Base-by-base conservation (phyloP, 441 rosid species). In the Populus tomentosa region DNA sequence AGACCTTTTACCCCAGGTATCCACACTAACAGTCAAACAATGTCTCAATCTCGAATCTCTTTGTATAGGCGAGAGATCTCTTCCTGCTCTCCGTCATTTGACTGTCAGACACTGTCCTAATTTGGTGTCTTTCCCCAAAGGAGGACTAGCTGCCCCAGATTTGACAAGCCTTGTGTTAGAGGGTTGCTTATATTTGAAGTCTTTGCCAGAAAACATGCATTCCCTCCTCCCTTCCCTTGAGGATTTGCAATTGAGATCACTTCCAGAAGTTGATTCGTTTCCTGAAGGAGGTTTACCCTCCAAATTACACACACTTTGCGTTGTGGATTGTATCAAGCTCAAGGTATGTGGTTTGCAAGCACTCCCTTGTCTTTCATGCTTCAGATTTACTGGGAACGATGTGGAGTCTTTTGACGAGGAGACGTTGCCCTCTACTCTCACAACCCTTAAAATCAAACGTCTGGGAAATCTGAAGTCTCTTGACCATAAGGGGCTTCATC, bases 271-370 rank as follows among this genome's bases (percentile, higher is more conserved):
- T 7, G 33, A 73, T 28, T 38, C 76, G 1, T 75, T 82, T 53
- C 83, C 80, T 2, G 67, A 20, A 70, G 78, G 70, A 7, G 86
- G 85, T 18, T 82, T 82, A 16, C 76, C 82, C n/a, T 65, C 79
- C 32, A 75, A 71, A n/a, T 62, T 84, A 0, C 28, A 67, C 9
- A 66, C 46, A 28, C 70, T 82, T 28, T 33, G n/a, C 33, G 63
- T 82, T 30, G 40, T 30, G 18, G 56, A 69, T 30, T 65, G 63
- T 7, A 18, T 69, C 8, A 24, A 74, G 16, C 30, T 68, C 24
- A 2, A 61, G 67, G 3, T 20, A 33, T 69, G 80, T 67, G 75
- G 73, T 10, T n/a, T 80, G 71, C 67, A 69, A 62, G 24, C 16
- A 5, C 71, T 73, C 23, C n/a, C 71, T 46, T 73, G 46, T 14